Percentiles rank a stretch among this genome's conserved stretches.
phyloP scores from a whole-genome alignment of 768 basidiomycete species.

The Russula sp. region DNA sequence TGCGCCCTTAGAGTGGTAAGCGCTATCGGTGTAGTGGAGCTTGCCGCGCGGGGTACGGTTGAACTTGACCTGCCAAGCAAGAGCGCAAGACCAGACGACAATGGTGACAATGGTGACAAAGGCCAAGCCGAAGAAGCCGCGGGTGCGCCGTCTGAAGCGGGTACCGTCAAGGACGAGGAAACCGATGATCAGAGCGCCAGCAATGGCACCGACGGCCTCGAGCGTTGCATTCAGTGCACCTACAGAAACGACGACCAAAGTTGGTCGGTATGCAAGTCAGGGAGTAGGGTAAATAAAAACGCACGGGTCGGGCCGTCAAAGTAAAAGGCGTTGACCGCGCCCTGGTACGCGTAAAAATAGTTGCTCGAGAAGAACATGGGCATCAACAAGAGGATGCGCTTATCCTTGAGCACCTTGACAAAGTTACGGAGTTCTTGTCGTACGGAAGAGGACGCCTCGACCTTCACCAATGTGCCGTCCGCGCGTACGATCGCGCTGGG shows the following conservation, averaged over 20 bases:
- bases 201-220: conserved; percentile 37
- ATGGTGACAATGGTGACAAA: conserved; percentile 31
- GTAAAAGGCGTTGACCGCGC: conserved; percentile 34
- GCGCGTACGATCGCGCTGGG: conserved; percentile 35
- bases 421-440: conserved; percentile 30
- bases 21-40: conserved; percentile 33
- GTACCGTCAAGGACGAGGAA: conserved; percentile 35
- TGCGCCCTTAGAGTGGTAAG: conserved; percentile 33
- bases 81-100: conserved; percentile 36
- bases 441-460: conserved; percentile 30
- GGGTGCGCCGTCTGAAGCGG: conserved; percentile 33
- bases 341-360: conserved; percentile 44
- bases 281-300: background rate
- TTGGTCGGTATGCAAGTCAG: background rate
- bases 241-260: background rate
- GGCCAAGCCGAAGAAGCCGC: conserved; percentile 36
- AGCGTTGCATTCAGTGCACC: conserved; percentile 37
- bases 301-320: conserved; percentile 40
- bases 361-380: conserved; percentile 44
- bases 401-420: conserved; percentile 36
- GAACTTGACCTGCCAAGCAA: conserved; percentile 40
- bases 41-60: conserved; percentile 24
- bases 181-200: conserved; percentile 40
- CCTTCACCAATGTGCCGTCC: conserved; percentile 38
- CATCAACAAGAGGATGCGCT: conserved; percentile 36